Percentiles rank a stretch among this genome's conserved stretches.
phyloP scores from a whole-genome alignment of 202 grass and related monocot species.

The Bolboschoenoplectus hybrid region DNA sequence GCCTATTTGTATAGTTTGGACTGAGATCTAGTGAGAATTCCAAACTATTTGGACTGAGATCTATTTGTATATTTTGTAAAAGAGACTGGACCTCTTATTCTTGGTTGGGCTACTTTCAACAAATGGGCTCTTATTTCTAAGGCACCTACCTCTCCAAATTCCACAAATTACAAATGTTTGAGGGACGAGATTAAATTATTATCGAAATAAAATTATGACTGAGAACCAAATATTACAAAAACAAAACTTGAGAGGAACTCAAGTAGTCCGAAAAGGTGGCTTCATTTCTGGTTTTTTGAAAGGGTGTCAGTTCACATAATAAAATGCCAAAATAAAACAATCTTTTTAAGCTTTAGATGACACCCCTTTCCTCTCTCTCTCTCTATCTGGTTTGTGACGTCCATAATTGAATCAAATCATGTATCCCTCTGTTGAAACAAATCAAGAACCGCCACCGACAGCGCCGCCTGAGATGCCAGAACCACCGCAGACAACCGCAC shows the following conservation, averaged over 20 bases:
- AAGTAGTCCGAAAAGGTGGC: neutral
- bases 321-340: neutral
- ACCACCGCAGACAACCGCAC: neutral
- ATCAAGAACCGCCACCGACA: neutral
- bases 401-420: neutral
- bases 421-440: slow-evolving; percentile 29
- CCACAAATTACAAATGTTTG: no score
- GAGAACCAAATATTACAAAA: no score
- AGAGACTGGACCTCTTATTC: no score
- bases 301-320: neutral
- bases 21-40: no score
- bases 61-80: no score
- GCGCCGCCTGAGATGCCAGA: neutral
- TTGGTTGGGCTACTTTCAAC: no score
- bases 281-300: neutral
- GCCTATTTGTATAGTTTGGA: no score
- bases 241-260: neutral
- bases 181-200: no score
- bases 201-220: no score
- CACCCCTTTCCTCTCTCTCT: neutral
- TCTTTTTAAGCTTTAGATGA: neutral
- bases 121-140: no score
- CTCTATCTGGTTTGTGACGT: neutral
- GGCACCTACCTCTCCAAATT: no score
- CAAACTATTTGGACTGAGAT: no score